Evolutionary conservation across 306 rosid species (phyloP).

Genomic region (Begonia peltatifolia): DNA sequence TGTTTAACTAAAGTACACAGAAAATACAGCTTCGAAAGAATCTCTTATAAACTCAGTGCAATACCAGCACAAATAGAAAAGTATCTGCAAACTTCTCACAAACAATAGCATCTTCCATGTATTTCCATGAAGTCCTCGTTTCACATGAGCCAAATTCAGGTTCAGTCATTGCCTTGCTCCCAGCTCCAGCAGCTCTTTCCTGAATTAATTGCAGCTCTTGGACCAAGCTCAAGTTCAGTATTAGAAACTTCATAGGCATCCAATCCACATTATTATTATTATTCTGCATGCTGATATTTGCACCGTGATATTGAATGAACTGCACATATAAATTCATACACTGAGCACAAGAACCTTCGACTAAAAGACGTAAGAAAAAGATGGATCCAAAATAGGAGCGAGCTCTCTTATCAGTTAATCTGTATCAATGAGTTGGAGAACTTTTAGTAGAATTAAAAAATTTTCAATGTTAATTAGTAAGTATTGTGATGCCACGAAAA

Average conservation of each 20-base stretch:
- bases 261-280: conserved; percentile 17
- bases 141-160: conserved; percentile 17
- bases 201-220: conserved; percentile 56
- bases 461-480: too few relatives aligned
- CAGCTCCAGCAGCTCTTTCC: conserved; percentile 32
- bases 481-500: too few relatives aligned
- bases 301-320: conserved; percentile 46
- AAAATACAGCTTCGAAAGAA: conserved; percentile 3
- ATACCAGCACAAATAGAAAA: conserved; percentile 52
- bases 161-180: conserved; percentile 23
- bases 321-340: conserved; percentile 20
- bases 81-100: conserved; percentile 34
- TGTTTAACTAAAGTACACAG: conserved; percentile 1
- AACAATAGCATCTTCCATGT: conserved; percentile 23
- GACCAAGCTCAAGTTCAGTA: conserved; percentile 53
- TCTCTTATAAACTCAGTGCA: conserved; percentile 8
- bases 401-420: too few relatives aligned
- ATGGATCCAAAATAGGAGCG: too few relatives aligned
- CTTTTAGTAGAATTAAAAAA: too few relatives aligned
- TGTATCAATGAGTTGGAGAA: too few relatives aligned
- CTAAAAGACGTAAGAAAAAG: background rate
- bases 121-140: conserved; percentile 20
- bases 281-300: conserved; percentile 32
- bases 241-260: conserved; percentile 57
- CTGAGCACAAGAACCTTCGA: conserved; percentile 11